Conservation (phyloP, 2,329 filamentous ascomycete species). For the Claviceps sp. region DNA sequence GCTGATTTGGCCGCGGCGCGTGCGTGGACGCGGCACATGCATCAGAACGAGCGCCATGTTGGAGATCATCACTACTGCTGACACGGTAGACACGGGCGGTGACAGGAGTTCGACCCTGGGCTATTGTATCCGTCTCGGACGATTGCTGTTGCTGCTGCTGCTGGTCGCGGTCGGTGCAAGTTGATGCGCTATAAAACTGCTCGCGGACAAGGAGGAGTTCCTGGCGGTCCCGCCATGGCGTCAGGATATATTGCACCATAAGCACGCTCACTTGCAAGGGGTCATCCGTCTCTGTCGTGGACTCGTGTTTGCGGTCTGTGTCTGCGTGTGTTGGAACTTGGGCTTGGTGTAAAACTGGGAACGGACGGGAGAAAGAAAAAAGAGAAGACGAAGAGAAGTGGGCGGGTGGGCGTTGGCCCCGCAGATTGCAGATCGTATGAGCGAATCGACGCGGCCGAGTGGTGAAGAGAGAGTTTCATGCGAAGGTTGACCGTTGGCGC, state of each 20-base stretch:
- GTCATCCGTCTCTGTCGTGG: neutral
- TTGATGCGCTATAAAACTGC: constrained; percentile 41
- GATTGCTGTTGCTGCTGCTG: constrained; percentile 3
- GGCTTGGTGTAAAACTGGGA: neutral
- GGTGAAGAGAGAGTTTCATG: neutral
- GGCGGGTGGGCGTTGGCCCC: neutral
- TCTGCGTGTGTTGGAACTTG: neutral
- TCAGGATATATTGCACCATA: constrained; percentile 61
- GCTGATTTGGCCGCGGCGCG: neutral
- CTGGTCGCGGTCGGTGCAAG: constrained; percentile 6
- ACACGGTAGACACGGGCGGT: neutral
- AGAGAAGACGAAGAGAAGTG: neutral
- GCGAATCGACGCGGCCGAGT: neutral
- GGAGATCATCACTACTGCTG: neutral
- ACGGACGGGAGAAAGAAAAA: neutral
- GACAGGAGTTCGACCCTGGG: neutral
- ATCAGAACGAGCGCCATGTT: neutral
- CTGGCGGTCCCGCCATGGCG: constrained; percentile 53
- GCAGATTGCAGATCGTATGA: neutral
- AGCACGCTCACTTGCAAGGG: neutral
- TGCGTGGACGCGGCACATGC: neutral
- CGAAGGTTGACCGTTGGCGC: too few species aligned
- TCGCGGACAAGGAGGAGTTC: constrained; percentile 54
- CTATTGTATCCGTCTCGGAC: neutral
- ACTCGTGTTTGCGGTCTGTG: neutral